These are phyloP conservation scores for Colletotrichum sp. DNA, from an alignment of 2,329 filamentous ascomycete genomes.

Conservation along the genomic window DNA sequence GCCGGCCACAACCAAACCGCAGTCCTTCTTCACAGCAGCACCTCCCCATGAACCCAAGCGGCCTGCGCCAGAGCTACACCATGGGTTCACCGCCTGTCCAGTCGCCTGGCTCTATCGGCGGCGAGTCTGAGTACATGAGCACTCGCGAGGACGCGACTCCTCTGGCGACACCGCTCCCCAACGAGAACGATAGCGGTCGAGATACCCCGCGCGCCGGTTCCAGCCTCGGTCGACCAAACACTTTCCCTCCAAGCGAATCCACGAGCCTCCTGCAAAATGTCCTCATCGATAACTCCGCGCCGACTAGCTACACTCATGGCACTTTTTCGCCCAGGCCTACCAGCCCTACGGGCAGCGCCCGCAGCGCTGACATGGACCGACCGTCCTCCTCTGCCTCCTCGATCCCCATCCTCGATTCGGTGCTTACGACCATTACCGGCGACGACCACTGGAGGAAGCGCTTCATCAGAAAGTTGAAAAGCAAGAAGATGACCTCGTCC, in stretches of 20 bases:
- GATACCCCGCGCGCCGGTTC: slow-evolving; percentile 27
- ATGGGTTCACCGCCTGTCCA: slow-evolving; percentile 13
- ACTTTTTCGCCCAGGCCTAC: slow-evolving; percentile 75
- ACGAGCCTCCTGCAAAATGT: slow-evolving; percentile 52
- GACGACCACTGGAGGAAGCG: slow-evolving; percentile 52
- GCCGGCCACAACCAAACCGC: slow-evolving; percentile 14
- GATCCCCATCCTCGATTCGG: slow-evolving; percentile 42
- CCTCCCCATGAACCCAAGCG: slow-evolving; percentile 48
- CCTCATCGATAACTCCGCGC: slow-evolving; percentile 40
- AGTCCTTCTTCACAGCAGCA: slow-evolving; percentile 35
- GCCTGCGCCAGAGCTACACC: slow-evolving; percentile 50
- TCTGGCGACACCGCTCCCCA: slow-evolving; percentile 16
- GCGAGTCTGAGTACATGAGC: slow-evolving; percentile 23
- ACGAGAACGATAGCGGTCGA: slow-evolving; percentile 13
- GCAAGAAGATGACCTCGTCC: slow-evolving; percentile 75
- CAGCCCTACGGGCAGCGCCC: slow-evolving; percentile 46
- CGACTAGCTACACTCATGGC: slow-evolving; percentile 67
- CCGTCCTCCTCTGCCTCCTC: slow-evolving; percentile 35
- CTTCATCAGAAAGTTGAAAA: slow-evolving; percentile 58
- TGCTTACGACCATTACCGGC: slow-evolving; percentile 41
- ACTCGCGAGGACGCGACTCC: slow-evolving; percentile 21
- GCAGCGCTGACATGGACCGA: slow-evolving; percentile 35
- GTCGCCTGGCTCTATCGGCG: slow-evolving; percentile 14
- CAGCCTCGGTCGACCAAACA: slow-evolving; percentile 19
- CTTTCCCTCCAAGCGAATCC: slow-evolving; percentile 45